These are phyloP conservation scores for Diplodia corticola DNA, from an alignment of 2,329 filamentous ascomycete genomes.

Conservation along the genomic window DNA sequence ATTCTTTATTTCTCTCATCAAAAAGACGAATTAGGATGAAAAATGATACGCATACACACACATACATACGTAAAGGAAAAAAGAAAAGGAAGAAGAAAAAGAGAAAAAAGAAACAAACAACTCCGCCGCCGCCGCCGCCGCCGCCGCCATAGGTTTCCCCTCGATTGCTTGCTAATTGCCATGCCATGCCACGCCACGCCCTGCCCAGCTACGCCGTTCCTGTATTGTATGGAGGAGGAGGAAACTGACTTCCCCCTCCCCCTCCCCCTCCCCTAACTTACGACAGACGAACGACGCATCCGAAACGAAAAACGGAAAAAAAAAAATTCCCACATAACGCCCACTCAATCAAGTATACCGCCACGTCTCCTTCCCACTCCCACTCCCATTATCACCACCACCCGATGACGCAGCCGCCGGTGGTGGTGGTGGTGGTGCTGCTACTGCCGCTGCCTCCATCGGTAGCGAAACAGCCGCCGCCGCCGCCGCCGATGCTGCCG, in stretches of 20 bases:
- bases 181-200: too few relatives aligned
- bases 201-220: too few relatives aligned
- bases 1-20: background rate
- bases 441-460: too few relatives aligned
- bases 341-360: slow-evolving; percentile 12
- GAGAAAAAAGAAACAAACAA: background rate
- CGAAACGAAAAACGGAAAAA: background rate
- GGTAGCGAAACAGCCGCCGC: background rate
- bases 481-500: background rate
- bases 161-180: too few relatives aligned
- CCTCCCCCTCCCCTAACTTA: too few relatives aligned
- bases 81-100: background rate
- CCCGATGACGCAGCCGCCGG: background rate
- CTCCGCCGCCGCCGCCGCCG: too few relatives aligned
- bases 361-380: slow-evolving; percentile 24
- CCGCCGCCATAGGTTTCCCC: too few relatives aligned
- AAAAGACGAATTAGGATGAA: too few relatives aligned
- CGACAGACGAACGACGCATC: too few relatives aligned
- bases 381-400: background rate
- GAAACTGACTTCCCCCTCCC: too few relatives aligned
- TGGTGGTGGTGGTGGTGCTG: background rate
- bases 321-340: background rate
- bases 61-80: background rate
- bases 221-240: too few relatives aligned
- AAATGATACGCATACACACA: background rate